Evolutionary conservation across 495 filamentous ascomycete species (phyloP), one percentile per base, ranked within the genome.

Genomic region (Xylaria nigripes): DNA sequence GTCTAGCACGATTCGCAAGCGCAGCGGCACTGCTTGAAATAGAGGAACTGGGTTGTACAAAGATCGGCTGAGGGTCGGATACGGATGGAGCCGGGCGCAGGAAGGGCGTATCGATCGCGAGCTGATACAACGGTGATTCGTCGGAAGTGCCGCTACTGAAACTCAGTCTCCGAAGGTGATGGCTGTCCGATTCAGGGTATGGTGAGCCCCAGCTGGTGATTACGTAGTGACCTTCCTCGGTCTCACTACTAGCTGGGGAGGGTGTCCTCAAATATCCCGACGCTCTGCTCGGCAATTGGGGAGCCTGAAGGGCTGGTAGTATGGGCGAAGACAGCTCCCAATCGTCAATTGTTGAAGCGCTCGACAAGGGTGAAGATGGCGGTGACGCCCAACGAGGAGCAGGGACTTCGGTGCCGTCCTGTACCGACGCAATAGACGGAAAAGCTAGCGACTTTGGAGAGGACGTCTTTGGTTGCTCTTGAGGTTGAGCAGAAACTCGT

Each of bases 181-280:
- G 54, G 18, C 61, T 60, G 34, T 74, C 76, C 3, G 74, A 75
- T 48, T 74, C 71, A 32, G 78, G 81, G 70, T 88, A 88, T 50
- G 86, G 85, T 12, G 86, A 89, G 10, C 86, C 86, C 85, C 85
- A 88, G 61, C 78, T 81, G 21, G 82, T 82, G 27, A 82, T 83
- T 56, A 81, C 84, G 68, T 82, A 83, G 55, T 63, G 57, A 13
- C 56, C 59, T 15, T 52, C 63, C 59, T 69, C 66, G 24, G 60
- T 51, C 16, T 25, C 53, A 29, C 56, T 62, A 48, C 61, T 67
- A 45, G 63, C 57, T n/a, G 27, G 54, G 3, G 77, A 71, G 19
- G 77, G 76, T 8, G 78, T 78, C 61, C 70, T 73, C 65, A 78
- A 62, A 56, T 75, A 59, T 30, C 74, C 72, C 50, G 65, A 67